Evolutionary conservation across 1,284 basidiomycete species (phyloP), one percentile per base, ranked within the genome.

Genomic region (Rhodotorula sp.): DNA sequence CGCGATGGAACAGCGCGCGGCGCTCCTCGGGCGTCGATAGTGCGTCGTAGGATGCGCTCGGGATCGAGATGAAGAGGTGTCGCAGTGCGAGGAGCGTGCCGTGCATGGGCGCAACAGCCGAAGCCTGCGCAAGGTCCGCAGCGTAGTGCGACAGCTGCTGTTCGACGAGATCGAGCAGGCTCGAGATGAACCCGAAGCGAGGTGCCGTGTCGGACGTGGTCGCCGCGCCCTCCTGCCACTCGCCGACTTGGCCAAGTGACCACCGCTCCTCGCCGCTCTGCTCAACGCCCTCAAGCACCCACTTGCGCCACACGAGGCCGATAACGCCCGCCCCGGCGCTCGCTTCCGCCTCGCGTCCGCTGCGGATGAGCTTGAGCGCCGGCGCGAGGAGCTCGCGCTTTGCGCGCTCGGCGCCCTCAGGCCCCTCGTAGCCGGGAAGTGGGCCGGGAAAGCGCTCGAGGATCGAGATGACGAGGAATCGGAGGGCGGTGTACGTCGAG

Each of bases 71-170:
- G 56, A 80, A 79, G 19, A 81, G 77, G 46, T 79, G 77, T 44
- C 81, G 78, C 16, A 82, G 73, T 12, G 80, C 78, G 50, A 81
- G 75, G 8, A 82, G 68, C 1, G 78, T 79, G 34, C 81, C 81
- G 67, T 82, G 81, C 57, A 82, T 66, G 4, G 81, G 79, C 34
- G 77, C 71, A 0, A 67, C 70, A 8, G 68, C 75, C 7, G 80
- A 79, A 0, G 81, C 81, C 16, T 67, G 52, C 4, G 64, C 74
- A 44, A 79, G 76, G 46, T 80, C 67, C 44, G 68, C 68, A 7
- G 69, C 68, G 41, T 75, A 68, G 44, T 77, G 72, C 23, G 77
- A 77, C 14, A 80, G 73, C 9, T 70, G 71, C 7, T 66, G 56
- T 23, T 71, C 68, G 52, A 64, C 61, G 45, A 76, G 68, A 52